Conservation (phyloP, 495 filamentous ascomycete species). For the Hypoxylon intermedium region DNA sequence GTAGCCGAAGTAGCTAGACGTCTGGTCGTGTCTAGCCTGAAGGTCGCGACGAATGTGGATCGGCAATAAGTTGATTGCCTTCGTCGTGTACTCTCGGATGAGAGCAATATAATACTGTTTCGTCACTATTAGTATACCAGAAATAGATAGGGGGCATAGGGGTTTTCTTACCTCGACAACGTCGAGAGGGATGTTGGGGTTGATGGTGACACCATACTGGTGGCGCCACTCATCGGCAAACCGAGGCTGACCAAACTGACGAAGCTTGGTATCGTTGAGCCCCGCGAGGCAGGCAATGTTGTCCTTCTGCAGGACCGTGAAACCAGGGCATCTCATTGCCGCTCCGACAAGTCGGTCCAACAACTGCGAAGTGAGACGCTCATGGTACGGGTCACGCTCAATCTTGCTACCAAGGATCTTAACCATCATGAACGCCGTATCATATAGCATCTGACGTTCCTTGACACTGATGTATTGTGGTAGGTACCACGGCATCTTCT, state of each 20-base stretch:
- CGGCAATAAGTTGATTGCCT: conserved; percentile 25
- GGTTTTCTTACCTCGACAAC: conserved; percentile 53
- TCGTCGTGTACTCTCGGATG: conserved; percentile 56
- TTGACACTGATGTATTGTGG: conserved; percentile 67
- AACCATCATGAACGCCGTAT: conserved; percentile 58
- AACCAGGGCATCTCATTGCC: conserved; percentile 67
- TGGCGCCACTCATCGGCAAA: conserved; percentile 51
- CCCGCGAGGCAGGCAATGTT: conserved; percentile 48
- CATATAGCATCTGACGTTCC: conserved; percentile 66
- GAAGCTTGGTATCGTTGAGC: conserved; percentile 25
- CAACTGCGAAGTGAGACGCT: conserved; percentile 60
- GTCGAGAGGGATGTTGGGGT: conserved; percentile 50
- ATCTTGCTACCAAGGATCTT: conserved; percentile 23
- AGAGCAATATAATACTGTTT: conserved; percentile 60
- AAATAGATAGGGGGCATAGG: conserved; percentile 3
- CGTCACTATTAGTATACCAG: conserved; percentile 26
- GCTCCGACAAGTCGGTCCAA: conserved; percentile 64
- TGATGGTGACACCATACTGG: conserved; percentile 50
- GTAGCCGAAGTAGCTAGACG: conserved; percentile 51
- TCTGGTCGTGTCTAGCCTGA: conserved; percentile 24
- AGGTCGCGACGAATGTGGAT: conserved; percentile 44
- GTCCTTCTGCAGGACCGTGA: conserved; percentile 67
- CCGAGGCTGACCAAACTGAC: conserved; percentile 46
- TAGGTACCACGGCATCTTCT: conserved; percentile 78
- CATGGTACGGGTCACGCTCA: conserved; percentile 43